Percentiles rank a stretch among this genome's conserved stretches.
Evolutionary conservation across 2,329 filamentous ascomycete genomes (phyloP).

Genomic region (Ambrosiella beaveri): DNA sequence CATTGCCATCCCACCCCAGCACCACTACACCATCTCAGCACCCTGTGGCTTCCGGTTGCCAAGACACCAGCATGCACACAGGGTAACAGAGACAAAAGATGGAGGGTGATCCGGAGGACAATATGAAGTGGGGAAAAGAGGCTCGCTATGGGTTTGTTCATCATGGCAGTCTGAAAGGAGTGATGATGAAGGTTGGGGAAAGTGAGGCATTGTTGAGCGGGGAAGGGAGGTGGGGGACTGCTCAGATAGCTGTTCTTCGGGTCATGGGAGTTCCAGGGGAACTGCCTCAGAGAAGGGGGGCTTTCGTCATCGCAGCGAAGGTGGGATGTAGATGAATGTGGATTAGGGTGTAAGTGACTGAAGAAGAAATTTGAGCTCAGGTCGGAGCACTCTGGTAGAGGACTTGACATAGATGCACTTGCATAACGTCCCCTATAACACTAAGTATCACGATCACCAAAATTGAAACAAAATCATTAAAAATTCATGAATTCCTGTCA

Average conservation of each 20-base stretch:
- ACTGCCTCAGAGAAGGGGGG: background rate
- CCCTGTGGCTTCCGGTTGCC: conserved; percentile 3
- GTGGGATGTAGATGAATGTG: background rate
- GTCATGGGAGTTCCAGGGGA: background rate
- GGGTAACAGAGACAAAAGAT: background rate
- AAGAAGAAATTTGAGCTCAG: no score
- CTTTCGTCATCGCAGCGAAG: conserved; percentile 1
- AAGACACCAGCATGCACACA: background rate
- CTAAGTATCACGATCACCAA: no score
- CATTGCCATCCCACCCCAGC: conserved; percentile 15
- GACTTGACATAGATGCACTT: no score
- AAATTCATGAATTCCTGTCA: no score
- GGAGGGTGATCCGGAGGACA: background rate
- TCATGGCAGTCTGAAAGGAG: background rate
- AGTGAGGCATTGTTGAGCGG: background rate
- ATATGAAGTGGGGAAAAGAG: background rate
- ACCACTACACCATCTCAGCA: background rate
- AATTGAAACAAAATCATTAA: no score
- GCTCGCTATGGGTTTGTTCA: background rate
- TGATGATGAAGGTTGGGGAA: background rate
- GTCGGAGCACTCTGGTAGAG: no score
- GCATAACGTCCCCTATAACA: no score
- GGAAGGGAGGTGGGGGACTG: conserved; percentile 16
- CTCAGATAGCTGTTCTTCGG: conserved; percentile 36
- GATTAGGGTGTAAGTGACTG: background rate